Evolutionary conservation across 345 rosid species (phyloP).

Genomic region (Noccaea caerulescens): DNA sequence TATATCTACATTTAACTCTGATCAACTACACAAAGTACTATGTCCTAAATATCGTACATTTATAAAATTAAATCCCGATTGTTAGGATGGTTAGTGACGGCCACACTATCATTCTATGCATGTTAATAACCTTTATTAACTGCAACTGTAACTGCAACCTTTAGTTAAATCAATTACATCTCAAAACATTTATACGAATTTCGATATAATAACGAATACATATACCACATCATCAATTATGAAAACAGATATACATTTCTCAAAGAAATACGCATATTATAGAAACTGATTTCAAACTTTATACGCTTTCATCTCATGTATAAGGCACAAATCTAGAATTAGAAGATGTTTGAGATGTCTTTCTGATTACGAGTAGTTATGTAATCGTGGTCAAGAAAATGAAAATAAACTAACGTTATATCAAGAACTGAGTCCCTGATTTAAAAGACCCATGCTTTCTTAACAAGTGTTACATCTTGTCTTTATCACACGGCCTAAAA

Average conservation of each 20-base stretch:
- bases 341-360: background rate
- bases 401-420: background rate
- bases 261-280: background rate
- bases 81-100: slow-evolving; percentile 29
- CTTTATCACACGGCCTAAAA: background rate
- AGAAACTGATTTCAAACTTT: too few species aligned
- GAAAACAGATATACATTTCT: background rate
- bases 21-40: slow-evolving; percentile 17
- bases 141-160: background rate
- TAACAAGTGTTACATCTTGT: background rate
- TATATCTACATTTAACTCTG: background rate
- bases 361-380: slow-evolving; percentile 5
- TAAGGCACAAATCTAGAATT: background rate
- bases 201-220: background rate
- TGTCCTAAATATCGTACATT: slow-evolving; percentile 19
- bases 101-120: slow-evolving; percentile 6
- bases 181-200: background rate
- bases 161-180: background rate
- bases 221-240: background rate
- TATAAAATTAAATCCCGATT: background rate
- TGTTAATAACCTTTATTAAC: background rate
- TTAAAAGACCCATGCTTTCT: background rate
- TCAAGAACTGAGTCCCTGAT: background rate
- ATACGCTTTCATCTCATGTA: background rate
- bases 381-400: background rate